Evolutionary conservation across 345 rosid species (phyloP), one percentile per base, ranked within the genome.

Genomic region (Odontarrhena argentea): DNA sequence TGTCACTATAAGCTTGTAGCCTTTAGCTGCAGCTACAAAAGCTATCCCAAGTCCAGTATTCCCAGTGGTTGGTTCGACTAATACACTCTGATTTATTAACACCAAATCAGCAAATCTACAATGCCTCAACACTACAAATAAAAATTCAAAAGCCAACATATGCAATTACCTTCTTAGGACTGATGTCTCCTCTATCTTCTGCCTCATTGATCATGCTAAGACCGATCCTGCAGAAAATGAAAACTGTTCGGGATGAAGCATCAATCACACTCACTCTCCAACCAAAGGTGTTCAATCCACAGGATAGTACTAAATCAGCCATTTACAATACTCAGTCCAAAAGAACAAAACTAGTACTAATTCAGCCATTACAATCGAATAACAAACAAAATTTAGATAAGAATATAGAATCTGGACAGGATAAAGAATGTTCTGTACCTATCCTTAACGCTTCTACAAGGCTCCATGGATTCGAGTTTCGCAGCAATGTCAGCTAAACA

Each of bases 381-480:
- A 12, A 18, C 9, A 18, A 18, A 18, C 5, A 2, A 35, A 8
- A 5, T 24, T 5, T 11, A 3, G 3, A 42, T 15, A 26, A 12
- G 64, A 24, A 36, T 1, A 8, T 11, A 55, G 45, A 34, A 15
- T 2, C 3, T 7, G 11, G 60, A 42, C 6, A 51, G 14, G 60
- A 66, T 1, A 46, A 59, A 44, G 56, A 28, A 76, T 15, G 11
- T 60, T 55, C 51, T 28, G 67, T 68, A 90, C 98, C 98, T 85
- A 71, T 90, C 97, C 60, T 93, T 93, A 69, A 88, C 97, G 49
- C 97, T 93, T 60, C 87, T 79, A 75, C 97, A 93, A 24, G 96
- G 97, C 71, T 93, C 92, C 98, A 93, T 86, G 55, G 96, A 93
- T 74, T 93, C 97, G n/a, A 93, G 97, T 74, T 93, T 93, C 14